Evolutionary conservation across 257 asterid genomes (phyloP), one percentile per base, ranked within the genome.

Genomic region (Salvia splendens): DNA sequence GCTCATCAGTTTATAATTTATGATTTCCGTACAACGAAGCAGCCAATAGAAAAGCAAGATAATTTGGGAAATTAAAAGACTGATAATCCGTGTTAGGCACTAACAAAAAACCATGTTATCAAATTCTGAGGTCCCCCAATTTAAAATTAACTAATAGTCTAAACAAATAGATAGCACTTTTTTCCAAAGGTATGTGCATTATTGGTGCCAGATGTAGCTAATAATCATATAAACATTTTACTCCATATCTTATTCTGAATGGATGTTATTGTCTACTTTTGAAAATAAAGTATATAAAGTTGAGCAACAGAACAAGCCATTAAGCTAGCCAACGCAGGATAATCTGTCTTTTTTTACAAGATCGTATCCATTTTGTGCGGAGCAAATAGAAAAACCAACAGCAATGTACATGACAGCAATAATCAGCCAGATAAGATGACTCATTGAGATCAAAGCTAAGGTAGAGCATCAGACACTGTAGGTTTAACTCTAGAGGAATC

Each of bases 221-320:
- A 50, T 53, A 63, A 75, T 56, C 72, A 59, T 62, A 59, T 16
- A 38, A 66, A 60, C 52, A 47, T 67, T 38, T 32, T 17, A 17
- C 20, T 17, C 20, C 53, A 48, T 55, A 75, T 63, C 48, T 48
- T 46, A 32, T 75, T 55, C 6, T 47, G 45, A 56, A 75, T 63
- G 75, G 65, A 69, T 55, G 72, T 69, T 69, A 12, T 62, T 62
- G 35, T 74, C 79, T 54, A 20, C 75, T 74, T 68, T 68, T 63
- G 50, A 40, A 40, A 69, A 64, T 63, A 69, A 69, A 62, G 72
- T 68, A 54, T 61, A 49, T 51, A 64, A 55, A 75, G 79, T 60
- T 60, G 8, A 55, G 61, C 67, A 68, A 58, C 67, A 72, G 42
- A 59, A n/a, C 46, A 57, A 65, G 42, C 64, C 43, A 15, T 8